Conservation (phyloP, 495 filamentous ascomycete species). For the Penicillium paxilli region DNA sequence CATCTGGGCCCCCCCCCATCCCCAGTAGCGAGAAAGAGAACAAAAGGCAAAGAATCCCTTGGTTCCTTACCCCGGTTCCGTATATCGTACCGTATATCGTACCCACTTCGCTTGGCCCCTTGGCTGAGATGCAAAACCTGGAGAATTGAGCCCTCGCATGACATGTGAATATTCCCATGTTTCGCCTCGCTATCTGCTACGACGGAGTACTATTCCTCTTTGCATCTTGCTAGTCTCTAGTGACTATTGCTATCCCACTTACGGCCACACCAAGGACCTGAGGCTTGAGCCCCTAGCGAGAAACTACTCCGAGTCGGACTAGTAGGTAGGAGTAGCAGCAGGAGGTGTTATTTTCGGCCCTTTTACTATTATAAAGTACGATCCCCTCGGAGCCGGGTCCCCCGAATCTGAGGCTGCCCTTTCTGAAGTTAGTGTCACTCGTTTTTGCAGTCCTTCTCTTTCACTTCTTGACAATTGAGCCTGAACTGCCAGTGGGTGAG, state of each 20-base stretch:
- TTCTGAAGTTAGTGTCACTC: neutral
- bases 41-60: neutral
- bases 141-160: neutral
- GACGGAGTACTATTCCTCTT: neutral
- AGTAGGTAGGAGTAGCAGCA: no score
- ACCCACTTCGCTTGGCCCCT: neutral
- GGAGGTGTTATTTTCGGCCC: neutral
- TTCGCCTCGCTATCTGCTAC: neutral
- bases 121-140: neutral
- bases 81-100: no score
- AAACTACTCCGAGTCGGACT: no score
- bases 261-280: neutral
- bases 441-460: neutral
- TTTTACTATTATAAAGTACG: constrained; percentile 1
- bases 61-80: neutral
- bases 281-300: neutral
- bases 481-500: no score
- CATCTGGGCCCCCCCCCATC: no score
- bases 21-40: no score
- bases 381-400: neutral
- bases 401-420: neutral
- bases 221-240: neutral
- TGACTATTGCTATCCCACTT: no score
- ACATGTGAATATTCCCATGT: constrained; percentile 1
- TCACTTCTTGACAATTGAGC: no score